Percentiles rank a stretch among this genome's conserved stretches.
phyloP scores from a whole-genome alignment of 129 eudicot species.

The Pittosporum tobira region DNA sequence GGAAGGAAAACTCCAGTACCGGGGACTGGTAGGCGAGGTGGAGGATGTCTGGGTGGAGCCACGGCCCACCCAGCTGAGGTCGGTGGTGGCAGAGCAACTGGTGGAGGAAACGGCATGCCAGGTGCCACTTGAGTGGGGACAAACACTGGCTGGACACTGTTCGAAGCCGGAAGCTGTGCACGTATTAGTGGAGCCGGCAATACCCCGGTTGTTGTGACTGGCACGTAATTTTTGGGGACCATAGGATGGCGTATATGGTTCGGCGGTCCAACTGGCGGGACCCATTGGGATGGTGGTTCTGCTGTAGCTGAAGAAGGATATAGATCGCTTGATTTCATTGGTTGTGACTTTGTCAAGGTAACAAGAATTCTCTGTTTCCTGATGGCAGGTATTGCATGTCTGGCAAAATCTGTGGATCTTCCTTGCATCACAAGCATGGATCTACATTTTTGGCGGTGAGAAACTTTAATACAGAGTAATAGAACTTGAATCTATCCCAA shows the following conservation, averaged over 20 bases:
- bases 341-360: constrained; percentile 51
- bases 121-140: constrained; percentile 48
- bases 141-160: constrained; percentile 53
- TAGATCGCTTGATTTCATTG: constrained; percentile 32
- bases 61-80: constrained; percentile 46
- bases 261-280: constrained; percentile 35
- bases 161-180: constrained; percentile 32
- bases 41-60: constrained; percentile 37
- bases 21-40: constrained; percentile 50
- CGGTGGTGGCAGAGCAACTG: constrained; percentile 48
- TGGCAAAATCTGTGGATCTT: constrained; percentile 47
- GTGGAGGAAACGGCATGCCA: constrained; percentile 39
- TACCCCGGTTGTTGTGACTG: constrained; percentile 39
- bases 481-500: too few species aligned
- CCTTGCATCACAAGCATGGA: constrained; percentile 73
- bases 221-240: constrained; percentile 46
- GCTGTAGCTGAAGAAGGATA: constrained; percentile 29
- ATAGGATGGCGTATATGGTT: constrained; percentile 40
- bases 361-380: constrained; percentile 63
- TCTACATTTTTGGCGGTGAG: constrained; percentile 26
- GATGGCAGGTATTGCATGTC: constrained; percentile 50
- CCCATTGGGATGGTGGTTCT: constrained; percentile 35
- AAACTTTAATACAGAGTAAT: constrained; percentile 7
- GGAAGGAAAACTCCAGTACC: constrained; percentile 91
- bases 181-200: constrained; percentile 29